A percentile compares a stretch with the other conserved stretches of the same genome.
Evolutionary conservation across 805 yeast species (phyloP).

Genomic region (Allodekkera sacchari): DNA sequence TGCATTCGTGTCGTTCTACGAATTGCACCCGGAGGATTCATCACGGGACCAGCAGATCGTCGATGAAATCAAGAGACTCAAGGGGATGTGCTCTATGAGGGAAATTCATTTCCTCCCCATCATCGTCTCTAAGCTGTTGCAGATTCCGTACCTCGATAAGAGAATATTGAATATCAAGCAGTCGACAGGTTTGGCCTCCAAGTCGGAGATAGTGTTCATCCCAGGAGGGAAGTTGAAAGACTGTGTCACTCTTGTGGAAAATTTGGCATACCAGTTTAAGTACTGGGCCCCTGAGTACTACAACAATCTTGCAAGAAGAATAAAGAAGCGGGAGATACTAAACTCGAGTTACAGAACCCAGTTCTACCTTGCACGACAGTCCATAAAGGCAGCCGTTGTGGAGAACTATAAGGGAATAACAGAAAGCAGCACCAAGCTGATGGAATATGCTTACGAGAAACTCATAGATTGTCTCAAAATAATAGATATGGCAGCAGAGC

Average conservation of each 20-base stretch:
- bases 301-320: conserved; percentile 28
- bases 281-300: conserved; percentile 39
- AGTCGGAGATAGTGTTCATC: conserved; percentile 4
- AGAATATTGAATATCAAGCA: conserved; percentile 30
- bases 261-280: conserved; percentile 30
- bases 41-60: conserved; percentile 21
- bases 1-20: conserved; percentile 36
- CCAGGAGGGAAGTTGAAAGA: background rate
- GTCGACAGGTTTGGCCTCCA: conserved; percentile 30
- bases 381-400: conserved; percentile 41
- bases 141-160: conserved; percentile 26
- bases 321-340: conserved; percentile 29
- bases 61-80: conserved; percentile 28
- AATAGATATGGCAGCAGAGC: conserved; percentile 12
- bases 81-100: conserved; percentile 21
- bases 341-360: conserved; percentile 11
- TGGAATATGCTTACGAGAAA: conserved; percentile 47
- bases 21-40: conserved; percentile 21
- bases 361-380: conserved; percentile 42
- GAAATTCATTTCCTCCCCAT: conserved; percentile 29
- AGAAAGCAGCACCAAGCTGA: conserved; percentile 40
- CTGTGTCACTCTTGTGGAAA: conserved; percentile 25
- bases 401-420: conserved; percentile 38
- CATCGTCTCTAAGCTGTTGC: conserved; percentile 22
- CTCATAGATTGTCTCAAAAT: conserved; percentile 31